Percentiles rank a stretch among this genome's conserved stretches.
Conservation (phyloP, 495 filamentous ascomycete genomes). For the Penicillium herquei region DNA sequence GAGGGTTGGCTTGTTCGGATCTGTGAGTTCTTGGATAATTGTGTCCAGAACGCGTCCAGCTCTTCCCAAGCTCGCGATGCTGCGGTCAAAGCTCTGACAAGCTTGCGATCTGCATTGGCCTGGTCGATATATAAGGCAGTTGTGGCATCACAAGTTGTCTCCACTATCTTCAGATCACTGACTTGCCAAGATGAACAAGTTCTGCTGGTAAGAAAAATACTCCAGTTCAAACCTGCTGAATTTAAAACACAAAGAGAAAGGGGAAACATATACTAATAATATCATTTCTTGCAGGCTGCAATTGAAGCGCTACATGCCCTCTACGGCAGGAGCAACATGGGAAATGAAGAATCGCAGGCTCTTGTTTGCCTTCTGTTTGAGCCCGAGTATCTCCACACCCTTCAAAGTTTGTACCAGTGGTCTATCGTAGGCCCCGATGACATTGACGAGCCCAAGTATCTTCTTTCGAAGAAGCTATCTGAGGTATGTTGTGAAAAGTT, state of each 20-base stretch:
- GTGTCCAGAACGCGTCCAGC: constrained; percentile 62
- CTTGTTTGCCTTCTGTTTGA: constrained; percentile 78
- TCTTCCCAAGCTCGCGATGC: constrained; percentile 60
- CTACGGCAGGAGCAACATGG: constrained; percentile 70
- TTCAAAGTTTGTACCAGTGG: constrained; percentile 78
- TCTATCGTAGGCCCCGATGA: constrained; percentile 73
- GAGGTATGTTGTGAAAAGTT: constrained; percentile 55
- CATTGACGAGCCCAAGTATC: constrained; percentile 87
- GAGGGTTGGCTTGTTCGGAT: constrained; percentile 87
- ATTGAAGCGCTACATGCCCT: constrained; percentile 81
- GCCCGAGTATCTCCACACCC: constrained; percentile 64
- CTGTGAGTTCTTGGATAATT: constrained; percentile 69
- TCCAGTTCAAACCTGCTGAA: background rate
- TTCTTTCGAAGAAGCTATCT: constrained; percentile 87
- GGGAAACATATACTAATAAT: background rate
- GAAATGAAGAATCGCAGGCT: constrained; percentile 74
- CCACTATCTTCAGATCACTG: constrained; percentile 71
- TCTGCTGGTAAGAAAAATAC: constrained; percentile 59
- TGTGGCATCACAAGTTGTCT: constrained; percentile 63
- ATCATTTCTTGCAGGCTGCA: constrained; percentile 56
- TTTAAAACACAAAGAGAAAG: background rate
- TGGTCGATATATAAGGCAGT: constrained; percentile 88
- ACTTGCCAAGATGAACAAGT: constrained; percentile 70
- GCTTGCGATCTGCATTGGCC: constrained; percentile 70
- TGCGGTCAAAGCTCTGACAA: constrained; percentile 69